These are phyloP conservation scores for Bipolaris oryzae DNA, from an alignment of 2,329 filamentous ascomycete genomes.

Conservation along the genomic window DNA sequence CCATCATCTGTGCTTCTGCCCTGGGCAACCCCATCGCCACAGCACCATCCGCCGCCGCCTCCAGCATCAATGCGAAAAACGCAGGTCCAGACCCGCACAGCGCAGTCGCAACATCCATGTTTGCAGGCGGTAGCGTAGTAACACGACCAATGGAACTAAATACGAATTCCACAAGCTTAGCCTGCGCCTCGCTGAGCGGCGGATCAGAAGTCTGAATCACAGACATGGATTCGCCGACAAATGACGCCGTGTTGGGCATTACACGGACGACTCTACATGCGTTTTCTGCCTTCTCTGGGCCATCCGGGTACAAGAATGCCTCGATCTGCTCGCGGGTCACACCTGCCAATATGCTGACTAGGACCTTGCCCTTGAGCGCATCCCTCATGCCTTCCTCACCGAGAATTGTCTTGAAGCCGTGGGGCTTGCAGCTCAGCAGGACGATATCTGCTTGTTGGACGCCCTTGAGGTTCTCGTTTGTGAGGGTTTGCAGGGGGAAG, in stretches of 20 bases:
- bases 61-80: slow-evolving; percentile 76
- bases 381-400: slow-evolving; percentile 69
- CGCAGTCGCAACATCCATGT: slow-evolving; percentile 76
- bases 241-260: slow-evolving; percentile 83
- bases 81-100: slow-evolving; percentile 77
- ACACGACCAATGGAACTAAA: slow-evolving; percentile 77
- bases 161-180: slow-evolving; percentile 72
- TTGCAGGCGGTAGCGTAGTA: slow-evolving; percentile 67
- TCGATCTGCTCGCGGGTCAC: slow-evolving; percentile 73
- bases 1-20: slow-evolving; percentile 75
- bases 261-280: slow-evolving; percentile 73
- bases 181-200: slow-evolving; percentile 60
- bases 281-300: slow-evolving; percentile 51
- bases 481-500: slow-evolving; percentile 67
- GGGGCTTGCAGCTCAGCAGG: slow-evolving; percentile 80
- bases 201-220: slow-evolving; percentile 70
- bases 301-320: slow-evolving; percentile 63
- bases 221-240: slow-evolving; percentile 80
- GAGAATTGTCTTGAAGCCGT: slow-evolving; percentile 73
- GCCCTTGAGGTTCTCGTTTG: slow-evolving; percentile 73
- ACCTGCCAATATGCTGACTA: slow-evolving; percentile 82
- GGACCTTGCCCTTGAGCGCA: slow-evolving; percentile 77
- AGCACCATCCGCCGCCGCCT: slow-evolving; percentile 76
- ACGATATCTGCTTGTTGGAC: slow-evolving; percentile 73
- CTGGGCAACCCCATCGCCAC: slow-evolving; percentile 79